Base-by-base conservation (phyloP, 768 basidiomycete species). In the Leccinum boreale region DNA sequence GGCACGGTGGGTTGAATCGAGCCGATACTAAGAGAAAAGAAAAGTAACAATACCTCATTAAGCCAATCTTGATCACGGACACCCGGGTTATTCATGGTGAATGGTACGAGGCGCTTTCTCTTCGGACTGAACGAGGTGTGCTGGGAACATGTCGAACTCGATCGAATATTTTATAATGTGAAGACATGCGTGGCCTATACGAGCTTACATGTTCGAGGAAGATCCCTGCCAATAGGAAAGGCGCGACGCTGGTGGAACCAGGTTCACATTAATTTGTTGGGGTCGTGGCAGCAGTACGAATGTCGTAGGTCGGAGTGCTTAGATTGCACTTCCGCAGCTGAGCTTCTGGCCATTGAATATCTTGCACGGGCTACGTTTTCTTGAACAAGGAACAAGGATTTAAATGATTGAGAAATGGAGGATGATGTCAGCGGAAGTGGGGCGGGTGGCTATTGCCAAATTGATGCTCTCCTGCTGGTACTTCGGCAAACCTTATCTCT, bases 111-210 rank as follows among this genome's bases (percentile, higher is more conserved):
- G 31, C 1, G 7, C 5, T 14, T 29, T n/a, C 11, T 12, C 33
- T 58, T 24, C 31, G 21, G 12, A 12, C 23, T 12, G 36, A 31
- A 21, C 8, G 15, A 28, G 9, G 42, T 11, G 26, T 31, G 15
- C n/a, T 61, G 35, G 5, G 9, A 21, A 12, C 15, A 47, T 10
- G 15, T n/a, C 14, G 19, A 36, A 5, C 36, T 17, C n/a, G 29
- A n/a, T 31, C 31, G 31, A 31, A 31, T 31, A 9, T 50, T 39
- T 62, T 67, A 60, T 64, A 63, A 2, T 14, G 21, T 24, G 24
- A 2, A n/a, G 24, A 5, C 50, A 14, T 29, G 26, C 17, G 42
- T 17, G 46, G 23, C 26, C 14, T 29, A 47, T 44, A 15, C 44
- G 56, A n/a, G 58, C 47, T 62, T 57, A 33, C 45, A 14, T 6